Evolutionary conservation across 2,329 filamentous ascomycete species (phyloP), one percentile per base, ranked within the genome.

Genomic region (Botrytis pseudocinerea): DNA sequence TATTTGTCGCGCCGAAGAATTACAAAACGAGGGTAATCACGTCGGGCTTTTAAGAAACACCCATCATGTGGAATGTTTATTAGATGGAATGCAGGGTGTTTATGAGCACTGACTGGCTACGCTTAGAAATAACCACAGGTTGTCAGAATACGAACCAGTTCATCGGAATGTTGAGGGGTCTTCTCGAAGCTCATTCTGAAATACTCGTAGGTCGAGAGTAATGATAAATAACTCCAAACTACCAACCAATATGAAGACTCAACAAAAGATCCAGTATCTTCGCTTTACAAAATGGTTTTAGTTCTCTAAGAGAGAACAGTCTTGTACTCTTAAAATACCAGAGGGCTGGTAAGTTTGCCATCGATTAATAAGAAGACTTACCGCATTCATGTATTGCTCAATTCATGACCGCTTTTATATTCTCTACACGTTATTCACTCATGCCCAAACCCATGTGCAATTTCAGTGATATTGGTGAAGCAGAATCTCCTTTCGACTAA

Each of bases 1-100:
- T 90, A 65, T 90, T 90, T 78, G 87, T 90, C 54, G 86, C 88
- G n/a, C 87, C 88, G 8, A 86, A 85, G 80, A 83, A 81, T 20
- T 77, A 74, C 69, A 70, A 70, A 44, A 75, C 75, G 54, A 76
- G 69, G 54, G 60, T 35, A 3, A 70, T 77, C 68, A 61, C 60
- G 18, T 74, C 71, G 32, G 63, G 73, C 5, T 76, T 77, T 65
- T 77, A 54, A 42, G 54, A 40, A 65, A 22, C 4, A 12, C 28
- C 54, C 40, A 10, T 28, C 16, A 44, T 51, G 51, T 46, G 22
- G 59, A 32, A 35, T 68, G 10, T 35, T 44, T 61, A 69, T 44
- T 61, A 69, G 51, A 69, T 60, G 35, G 38, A 40, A 59, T 69
- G n/a, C 8, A 69, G n/a, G 25, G n/a, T 32, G 44, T 40, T 61